phyloP scores from a whole-genome alignment of 805 yeast species.

The Cyberlindnera japonica region DNA sequence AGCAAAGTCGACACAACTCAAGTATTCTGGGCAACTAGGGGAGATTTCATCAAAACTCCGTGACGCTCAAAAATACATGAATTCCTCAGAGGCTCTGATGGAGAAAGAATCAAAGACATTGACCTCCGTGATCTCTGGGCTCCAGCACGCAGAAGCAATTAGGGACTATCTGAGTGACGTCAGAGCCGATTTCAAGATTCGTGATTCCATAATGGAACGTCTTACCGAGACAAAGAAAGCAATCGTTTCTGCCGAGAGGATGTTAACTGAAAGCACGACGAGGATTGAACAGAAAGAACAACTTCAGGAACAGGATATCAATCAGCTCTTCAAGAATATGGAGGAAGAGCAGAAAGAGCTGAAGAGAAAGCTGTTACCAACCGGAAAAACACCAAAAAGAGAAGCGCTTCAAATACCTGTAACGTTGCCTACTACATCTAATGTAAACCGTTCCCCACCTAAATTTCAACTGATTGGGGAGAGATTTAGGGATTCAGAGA shows the following conservation, averaged over 20 bases:
- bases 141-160: no score
- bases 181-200: conserved; percentile 2
- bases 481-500: conserved; percentile 21
- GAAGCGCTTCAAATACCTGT: conserved; percentile 17
- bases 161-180: no score
- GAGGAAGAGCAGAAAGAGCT: conserved; percentile 26
- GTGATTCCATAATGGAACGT: conserved; percentile 1
- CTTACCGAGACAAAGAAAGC: conserved; percentile 1
- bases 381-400: conserved; percentile 31
- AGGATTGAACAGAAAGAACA: conserved; percentile 12
- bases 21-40: conserved; percentile 12
- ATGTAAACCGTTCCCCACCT: conserved; percentile 21
- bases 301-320: conserved; percentile 21
- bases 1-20: conserved; percentile 7
- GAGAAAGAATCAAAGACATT: conserved; percentile 20
- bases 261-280: conserved; percentile 9
- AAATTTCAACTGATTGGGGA: conserved; percentile 28
- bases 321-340: conserved; percentile 22
- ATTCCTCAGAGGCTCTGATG: conserved; percentile 12
- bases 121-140: conserved; percentile 4
- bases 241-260: neutral
- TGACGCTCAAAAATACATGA: conserved; percentile 18
- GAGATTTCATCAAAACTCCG: conserved; percentile 11
- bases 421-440: conserved; percentile 1
- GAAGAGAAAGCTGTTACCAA: conserved; percentile 24